Evolutionary conservation across 1,284 basidiomycete species (phyloP).

Genomic region (Takashimella tepidaria): DNA sequence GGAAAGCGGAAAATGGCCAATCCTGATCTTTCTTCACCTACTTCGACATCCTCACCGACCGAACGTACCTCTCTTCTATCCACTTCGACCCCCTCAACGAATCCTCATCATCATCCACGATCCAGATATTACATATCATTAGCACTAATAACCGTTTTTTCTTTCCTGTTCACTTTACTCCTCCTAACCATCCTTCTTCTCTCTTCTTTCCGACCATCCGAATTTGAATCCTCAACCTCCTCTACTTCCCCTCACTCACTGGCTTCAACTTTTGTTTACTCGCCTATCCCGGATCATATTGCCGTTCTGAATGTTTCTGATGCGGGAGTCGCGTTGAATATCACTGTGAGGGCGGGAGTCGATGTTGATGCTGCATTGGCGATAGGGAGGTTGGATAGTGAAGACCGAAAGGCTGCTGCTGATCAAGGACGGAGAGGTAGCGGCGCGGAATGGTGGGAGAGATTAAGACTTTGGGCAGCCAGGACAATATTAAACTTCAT

Average conservation of each 20-base stretch:
- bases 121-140: not conserved
- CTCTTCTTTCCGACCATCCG: conserved; percentile 24
- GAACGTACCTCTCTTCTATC: conserved; percentile 4
- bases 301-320: conserved; percentile 40
- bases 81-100: conserved; percentile 11
- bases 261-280: conserved; percentile 22
- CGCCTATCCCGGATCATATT: conserved; percentile 23
- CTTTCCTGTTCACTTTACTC: too few species aligned
- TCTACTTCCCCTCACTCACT: conserved; percentile 11
- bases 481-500: conserved; percentile 17
- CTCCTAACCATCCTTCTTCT: conserved; percentile 25
- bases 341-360: conserved; percentile 35
- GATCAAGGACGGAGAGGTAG: conserved; percentile 18
- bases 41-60: not conserved
- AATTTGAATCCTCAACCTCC: conserved; percentile 29
- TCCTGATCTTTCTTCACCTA: not conserved
- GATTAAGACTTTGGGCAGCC: conserved; percentile 25
- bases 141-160: conserved; percentile 14
- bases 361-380: conserved; percentile 38
- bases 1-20: not conserved
- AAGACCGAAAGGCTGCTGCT: conserved; percentile 12
- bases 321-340: conserved; percentile 36
- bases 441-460: conserved; percentile 44
- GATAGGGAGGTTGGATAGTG: conserved; percentile 14
- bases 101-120: not conserved